Evolutionary conservation across 768 basidiomycete species (phyloP), one percentile per base, ranked within the genome.

Genomic region (Dioszegia aurantiaca): DNA sequence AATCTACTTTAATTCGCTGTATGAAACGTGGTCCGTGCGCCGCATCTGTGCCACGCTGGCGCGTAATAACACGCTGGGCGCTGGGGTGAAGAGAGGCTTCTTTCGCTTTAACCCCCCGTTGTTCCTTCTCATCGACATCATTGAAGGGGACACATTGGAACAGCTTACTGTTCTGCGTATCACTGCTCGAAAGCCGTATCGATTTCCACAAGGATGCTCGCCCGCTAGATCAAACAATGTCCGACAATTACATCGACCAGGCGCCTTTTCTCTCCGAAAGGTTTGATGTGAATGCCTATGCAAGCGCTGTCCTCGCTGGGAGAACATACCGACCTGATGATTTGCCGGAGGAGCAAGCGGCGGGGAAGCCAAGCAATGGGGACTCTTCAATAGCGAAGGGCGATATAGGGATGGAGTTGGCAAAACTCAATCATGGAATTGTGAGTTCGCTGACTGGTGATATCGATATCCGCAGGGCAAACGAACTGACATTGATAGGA

Each of bases 201-300:
- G 40, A 42, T 17, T 9, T 37, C 36, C 36, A 21, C 10, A 19
- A 24, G 11, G 44, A 47, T 47, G 46, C 16, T 4, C 46, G 3
- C 17, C 16, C 40, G 36, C 26, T 39, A 39, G 37, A 2, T 16
- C 51, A 17, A 10, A 36, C 19, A 39, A 53, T 53, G 51, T 53
- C 51, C 24, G 36, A 37, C 10, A 53, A 37, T 23, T 53, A 53
- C 17, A 53, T 53, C 51, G 90, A 91, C 63, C 87, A 91, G 69
- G 73, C 85, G 16, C 82, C 86, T 44, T 97, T 95, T 70, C 81
- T 88, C 27, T 81, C 78, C 40, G 74, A 84, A 1, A 81, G 85
- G 31, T 98, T 97, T 75, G 87, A 94, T 73, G 82, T 89, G 16
- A 87, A 89, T 69, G 87, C 88, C 40, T 95, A 93, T 73, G 93